Evolutionary conservation across 306 rosid genomes (phyloP).

Genomic region (Medicago lupulina): DNA sequence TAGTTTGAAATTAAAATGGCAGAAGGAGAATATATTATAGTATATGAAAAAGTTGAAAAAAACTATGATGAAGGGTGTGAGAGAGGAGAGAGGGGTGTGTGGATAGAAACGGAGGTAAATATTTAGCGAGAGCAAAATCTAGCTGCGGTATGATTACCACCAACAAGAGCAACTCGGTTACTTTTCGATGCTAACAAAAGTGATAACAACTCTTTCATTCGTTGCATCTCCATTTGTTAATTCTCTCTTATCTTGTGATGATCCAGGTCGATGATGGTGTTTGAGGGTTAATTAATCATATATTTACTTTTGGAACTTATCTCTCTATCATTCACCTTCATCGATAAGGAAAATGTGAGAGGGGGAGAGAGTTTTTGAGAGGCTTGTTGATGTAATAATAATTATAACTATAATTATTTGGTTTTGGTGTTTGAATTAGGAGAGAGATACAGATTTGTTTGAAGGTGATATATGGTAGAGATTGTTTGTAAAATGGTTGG

Average conservation of each 20-base stretch:
- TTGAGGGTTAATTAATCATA: not conserved
- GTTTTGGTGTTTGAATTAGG: not conserved
- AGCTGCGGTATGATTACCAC: conserved; percentile 87
- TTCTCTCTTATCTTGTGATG: not conserved
- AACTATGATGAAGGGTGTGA: not conserved
- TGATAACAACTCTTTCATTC: conserved; percentile 64
- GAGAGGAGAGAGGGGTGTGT: not conserved
- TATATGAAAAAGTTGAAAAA: not conserved
- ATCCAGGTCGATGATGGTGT: conserved; percentile 50
- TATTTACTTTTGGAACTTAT: not conserved
- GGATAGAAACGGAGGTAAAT: too few species aligned
- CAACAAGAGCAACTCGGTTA: conserved; percentile 65
- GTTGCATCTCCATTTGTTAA: conserved; percentile 64
- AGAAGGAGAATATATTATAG: too few species aligned
- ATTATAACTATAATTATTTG: not conserved
- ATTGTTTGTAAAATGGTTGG: conserved; percentile 40
- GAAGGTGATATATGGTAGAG: conserved; percentile 26
- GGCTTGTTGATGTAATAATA: conserved; percentile 6
- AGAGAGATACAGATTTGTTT: conserved; percentile 35
- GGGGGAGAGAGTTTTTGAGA: conserved; percentile 36
- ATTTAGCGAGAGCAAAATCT: conserved; percentile 85
- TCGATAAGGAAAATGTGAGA: conserved; percentile 52
- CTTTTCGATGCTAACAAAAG: conserved; percentile 53
- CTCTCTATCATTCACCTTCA: conserved; percentile 32
- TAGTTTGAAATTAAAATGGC: conserved; percentile 3